Conservation (phyloP, 2,329 filamentous ascomycete genomes). For the Ciborinia camelliae region DNA sequence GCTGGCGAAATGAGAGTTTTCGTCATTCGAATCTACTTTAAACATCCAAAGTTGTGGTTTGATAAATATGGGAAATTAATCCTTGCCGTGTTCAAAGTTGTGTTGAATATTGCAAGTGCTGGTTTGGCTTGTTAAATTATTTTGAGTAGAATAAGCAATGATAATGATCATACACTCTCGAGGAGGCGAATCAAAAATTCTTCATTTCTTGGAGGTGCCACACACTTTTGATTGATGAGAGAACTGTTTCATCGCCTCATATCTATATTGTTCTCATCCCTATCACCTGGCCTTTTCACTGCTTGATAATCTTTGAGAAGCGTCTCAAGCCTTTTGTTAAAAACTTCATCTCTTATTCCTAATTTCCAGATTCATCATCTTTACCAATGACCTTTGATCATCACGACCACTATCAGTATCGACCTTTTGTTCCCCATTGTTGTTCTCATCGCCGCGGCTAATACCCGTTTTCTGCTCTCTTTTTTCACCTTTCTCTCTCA, state of each 20-base stretch:
- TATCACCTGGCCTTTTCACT: no score
- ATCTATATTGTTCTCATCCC: neutral
- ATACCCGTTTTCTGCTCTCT: neutral
- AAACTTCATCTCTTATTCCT: neutral
- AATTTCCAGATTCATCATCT: neutral
- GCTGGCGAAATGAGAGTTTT: no score
- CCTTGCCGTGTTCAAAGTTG: neutral
- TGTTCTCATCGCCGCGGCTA: rapidly evolving
- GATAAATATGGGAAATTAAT: neutral
- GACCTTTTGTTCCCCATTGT: neutral
- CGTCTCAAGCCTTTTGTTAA: neutral
- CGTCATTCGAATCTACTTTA: no score
- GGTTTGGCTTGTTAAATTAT: rapidly evolving
- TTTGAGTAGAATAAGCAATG: no score
- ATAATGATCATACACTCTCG: neutral
- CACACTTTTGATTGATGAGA: neutral
- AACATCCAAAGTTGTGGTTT: no score
- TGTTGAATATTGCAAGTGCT: neutral
- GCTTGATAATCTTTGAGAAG: neutral
- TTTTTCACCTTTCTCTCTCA: neutral
- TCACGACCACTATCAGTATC: neutral
- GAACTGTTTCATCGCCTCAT: neutral
- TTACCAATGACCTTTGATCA: neutral
- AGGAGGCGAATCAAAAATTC: neutral
- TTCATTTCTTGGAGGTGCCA: neutral